Evolutionary conservation across 176 grass and related monocot species (phyloP).

Genomic region (Oryza meridionalis): DNA sequence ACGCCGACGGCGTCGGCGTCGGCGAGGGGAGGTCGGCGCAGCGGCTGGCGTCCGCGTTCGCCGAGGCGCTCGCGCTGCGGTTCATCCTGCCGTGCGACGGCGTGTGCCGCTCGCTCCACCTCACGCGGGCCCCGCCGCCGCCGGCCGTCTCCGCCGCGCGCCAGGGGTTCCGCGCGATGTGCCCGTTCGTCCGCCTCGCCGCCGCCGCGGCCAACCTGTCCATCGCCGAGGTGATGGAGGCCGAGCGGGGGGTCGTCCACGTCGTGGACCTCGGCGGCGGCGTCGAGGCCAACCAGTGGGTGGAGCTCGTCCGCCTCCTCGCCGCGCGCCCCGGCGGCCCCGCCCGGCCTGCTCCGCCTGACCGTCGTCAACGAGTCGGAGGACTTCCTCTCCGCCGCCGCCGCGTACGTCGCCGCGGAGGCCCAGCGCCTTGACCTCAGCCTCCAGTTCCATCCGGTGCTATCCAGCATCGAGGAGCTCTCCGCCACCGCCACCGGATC

Average conservation of each 20-base stretch:
- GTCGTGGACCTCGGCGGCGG: conserved; percentile 62
- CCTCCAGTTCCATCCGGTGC: conserved; percentile 52
- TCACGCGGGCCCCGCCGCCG: not conserved
- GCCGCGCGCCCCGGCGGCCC: conserved; percentile 28
- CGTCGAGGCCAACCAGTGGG: conserved; percentile 50
- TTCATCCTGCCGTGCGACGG: conserved; percentile 43
- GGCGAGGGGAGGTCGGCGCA: conserved; percentile 53
- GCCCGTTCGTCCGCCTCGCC: conserved; percentile 59
- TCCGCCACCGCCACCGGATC: not conserved
- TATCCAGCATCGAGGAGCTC: conserved; percentile 19
- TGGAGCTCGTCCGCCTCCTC: conserved; percentile 55
- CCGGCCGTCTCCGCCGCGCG: conserved; percentile 6
- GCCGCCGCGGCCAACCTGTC: conserved; percentile 44
- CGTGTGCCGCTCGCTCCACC: conserved; percentile 34
- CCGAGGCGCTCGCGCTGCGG: conserved; percentile 46
- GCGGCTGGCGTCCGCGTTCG: conserved; percentile 53
- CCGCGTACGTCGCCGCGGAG: conserved; percentile 41
- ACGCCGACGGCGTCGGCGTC: not conserved
- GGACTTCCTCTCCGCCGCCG: conserved; percentile 38
- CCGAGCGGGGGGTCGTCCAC: conserved; percentile 42
- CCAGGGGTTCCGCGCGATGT: conserved; percentile 47
- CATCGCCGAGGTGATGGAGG: conserved; percentile 49
- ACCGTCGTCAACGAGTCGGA: conserved; percentile 47
- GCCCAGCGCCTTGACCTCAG: conserved; percentile 46
- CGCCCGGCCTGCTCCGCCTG: conserved; percentile 44